phyloP scores from a whole-genome alignment of 2,329 filamentous ascomycete species.

The Chaetomium globosum region DNA sequence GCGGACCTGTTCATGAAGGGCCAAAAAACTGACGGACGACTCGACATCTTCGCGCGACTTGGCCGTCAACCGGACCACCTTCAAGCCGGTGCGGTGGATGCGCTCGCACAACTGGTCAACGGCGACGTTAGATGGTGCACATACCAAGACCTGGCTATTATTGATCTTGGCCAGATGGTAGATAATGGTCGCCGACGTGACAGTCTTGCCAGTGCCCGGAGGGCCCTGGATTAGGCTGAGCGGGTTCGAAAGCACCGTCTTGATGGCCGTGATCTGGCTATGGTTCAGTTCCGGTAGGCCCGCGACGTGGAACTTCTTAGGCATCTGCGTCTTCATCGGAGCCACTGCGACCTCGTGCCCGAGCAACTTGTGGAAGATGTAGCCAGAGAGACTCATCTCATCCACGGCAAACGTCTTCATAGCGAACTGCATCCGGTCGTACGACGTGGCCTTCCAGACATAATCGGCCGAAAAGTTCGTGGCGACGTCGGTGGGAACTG shows the following conservation, averaged over 20 bases:
- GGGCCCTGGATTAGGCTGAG: constrained; percentile 95
- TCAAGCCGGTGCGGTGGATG: constrained; percentile 89
- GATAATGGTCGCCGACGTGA: constrained; percentile 97
- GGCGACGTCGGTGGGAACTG: constrained; percentile 91
- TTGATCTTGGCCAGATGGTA: constrained; percentile 96
- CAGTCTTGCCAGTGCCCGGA: constrained; percentile 96
- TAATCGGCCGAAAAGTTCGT: constrained; percentile 99
- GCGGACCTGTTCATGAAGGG: constrained; percentile 93
- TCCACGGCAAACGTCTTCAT: constrained; percentile 99
- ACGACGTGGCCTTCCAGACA: constrained; percentile 99
- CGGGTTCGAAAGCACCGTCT: constrained; percentile 89
- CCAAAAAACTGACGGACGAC: constrained; percentile 94
- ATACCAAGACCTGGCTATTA: constrained; percentile 91
- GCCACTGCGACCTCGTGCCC: constrained; percentile 93
- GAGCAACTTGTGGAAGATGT: constrained; percentile 95
- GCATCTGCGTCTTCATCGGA: constrained; percentile 92
- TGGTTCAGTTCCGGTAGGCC: constrained; percentile 91
- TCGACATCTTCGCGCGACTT: constrained; percentile 99
- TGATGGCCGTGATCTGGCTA: constrained; percentile 95
- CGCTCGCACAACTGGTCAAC: constrained; percentile 98
- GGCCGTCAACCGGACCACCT: constrained; percentile 96
- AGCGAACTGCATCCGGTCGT: constrained; percentile 97
- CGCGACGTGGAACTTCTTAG: constrained; percentile 95
- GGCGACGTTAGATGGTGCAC: constrained; percentile 95
- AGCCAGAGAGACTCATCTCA: constrained; percentile 96